Base-by-base conservation (phyloP, 495 filamentous ascomycete genomes). In the Penicillium goetzii region DNA sequence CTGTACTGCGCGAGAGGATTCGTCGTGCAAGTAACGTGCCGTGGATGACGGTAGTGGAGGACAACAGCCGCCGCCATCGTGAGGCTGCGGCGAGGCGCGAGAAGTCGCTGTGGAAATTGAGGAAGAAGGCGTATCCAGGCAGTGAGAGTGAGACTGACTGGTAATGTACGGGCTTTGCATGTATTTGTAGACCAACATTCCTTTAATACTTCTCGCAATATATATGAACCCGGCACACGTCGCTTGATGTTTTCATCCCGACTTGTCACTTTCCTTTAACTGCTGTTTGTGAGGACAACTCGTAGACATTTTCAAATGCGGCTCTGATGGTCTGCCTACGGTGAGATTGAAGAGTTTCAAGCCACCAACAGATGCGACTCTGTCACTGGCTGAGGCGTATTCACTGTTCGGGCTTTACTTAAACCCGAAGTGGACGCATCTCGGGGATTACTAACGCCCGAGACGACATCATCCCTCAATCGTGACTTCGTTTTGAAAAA, bases 31-130 rank as follows among this genome's bases (percentile, higher is more conserved):
- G 78, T 57, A 74, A 76, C 43, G 75, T 78, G 32, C 80, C 80
- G n/a, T 82, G 74, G 73, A 78, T 81, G 78, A 80, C 69, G 25
- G 80, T 82, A 25, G 68, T 79, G 30, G 79, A 82, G 47, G 77
- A 77, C 52, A 68, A 73, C 32, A 74, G 75, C 40, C 65, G 71
- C 3, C 65, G 67, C 34, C 74, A 72, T 30, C 72, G 74, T 28
- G 78, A 77, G 54, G 69, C 38, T 49, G 63, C 69, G 28, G 72
- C 66, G 36, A 69, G 70, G 45, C 73, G 74, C 32, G 78, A 80
- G 41, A 72, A 72, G 50, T 72, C 71, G 19, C 65, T 80, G n/a
- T 82, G 78, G 79, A 82, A 78, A 58, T 54, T 82, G 41, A 69
- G 76, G 34, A 82, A 82, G 69, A 80, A 77, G 75, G 79, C 78